phyloP scores from a whole-genome alignment of 441 rosid genomes.

The Oxalis stricta region DNA sequence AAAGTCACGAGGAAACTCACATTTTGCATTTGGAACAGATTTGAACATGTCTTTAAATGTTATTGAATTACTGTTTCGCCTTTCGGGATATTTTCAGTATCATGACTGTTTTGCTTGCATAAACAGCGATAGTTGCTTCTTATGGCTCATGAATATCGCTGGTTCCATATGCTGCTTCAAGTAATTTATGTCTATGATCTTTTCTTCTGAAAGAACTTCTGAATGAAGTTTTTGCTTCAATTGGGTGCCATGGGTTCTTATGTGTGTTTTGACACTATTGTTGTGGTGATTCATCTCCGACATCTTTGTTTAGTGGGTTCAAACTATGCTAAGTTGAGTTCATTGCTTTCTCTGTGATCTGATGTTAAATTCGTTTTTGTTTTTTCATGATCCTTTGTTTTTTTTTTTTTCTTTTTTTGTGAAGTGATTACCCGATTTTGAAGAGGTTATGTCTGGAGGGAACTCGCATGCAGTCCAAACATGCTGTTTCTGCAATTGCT shows the following conservation, averaged over 20 bases:
- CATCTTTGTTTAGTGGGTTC: neutral
- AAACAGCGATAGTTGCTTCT: neutral
- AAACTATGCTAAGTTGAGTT: neutral
- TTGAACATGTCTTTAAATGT: neutral
- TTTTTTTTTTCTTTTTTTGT: slow-evolving; percentile 8
- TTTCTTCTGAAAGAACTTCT: neutral
- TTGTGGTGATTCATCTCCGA: neutral
- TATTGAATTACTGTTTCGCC: neutral
- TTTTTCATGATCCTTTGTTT: neutral
- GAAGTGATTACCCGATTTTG: slow-evolving; percentile 56
- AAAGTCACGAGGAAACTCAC: neutral
- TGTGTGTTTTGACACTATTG: neutral
- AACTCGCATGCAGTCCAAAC: slow-evolving; percentile 71
- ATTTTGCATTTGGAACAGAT: neutral
- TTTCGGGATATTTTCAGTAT: neutral
- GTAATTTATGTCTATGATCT: neutral
- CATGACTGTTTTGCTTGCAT: neutral
- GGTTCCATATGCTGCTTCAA: neutral
- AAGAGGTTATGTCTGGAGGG: slow-evolving; percentile 64
- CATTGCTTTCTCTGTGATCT: neutral
- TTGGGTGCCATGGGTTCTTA: neutral
- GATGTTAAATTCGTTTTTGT: neutral
- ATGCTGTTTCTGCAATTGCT: slow-evolving; percentile 80
- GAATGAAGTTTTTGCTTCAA: neutral
- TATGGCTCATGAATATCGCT: neutral